Conservation (phyloP, 805 yeast genomes). For the Pichia phayaonensis region DNA sequence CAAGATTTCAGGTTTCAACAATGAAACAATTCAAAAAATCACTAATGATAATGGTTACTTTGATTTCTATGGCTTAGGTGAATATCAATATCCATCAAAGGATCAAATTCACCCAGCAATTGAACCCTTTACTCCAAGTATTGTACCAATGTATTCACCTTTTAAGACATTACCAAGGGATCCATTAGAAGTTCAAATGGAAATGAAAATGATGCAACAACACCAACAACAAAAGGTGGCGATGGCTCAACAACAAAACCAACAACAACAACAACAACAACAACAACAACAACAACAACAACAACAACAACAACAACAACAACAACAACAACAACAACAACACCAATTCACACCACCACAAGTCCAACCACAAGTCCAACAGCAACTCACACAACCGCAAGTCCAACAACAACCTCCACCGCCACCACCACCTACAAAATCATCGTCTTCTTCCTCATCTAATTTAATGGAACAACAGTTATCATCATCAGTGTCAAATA, state of each 20-base stretch:
- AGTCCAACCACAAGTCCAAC: too few relatives aligned
- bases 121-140: slow-evolving; percentile 25
- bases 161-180: slow-evolving; percentile 32
- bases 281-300: slow-evolving; percentile 6
- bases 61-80: slow-evolving; percentile 35
- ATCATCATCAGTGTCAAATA: neutral
- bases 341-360: neutral
- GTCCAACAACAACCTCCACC: too few relatives aligned
- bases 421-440: neutral
- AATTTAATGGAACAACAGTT: neutral
- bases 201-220: slow-evolving; percentile 18
- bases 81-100: slow-evolving; percentile 22
- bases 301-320: neutral
- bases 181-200: slow-evolving; percentile 39
- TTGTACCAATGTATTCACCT: slow-evolving; percentile 25
- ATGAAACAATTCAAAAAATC: neutral
- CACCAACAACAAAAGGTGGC: slow-evolving; percentile 19
- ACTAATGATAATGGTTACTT: slow-evolving; percentile 9
- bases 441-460: neutral
- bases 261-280: slow-evolving; percentile 16
- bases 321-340: neutral
- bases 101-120: slow-evolving; percentile 23
- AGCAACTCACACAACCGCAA: neutral
- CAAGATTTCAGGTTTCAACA: slow-evolving; percentile 40
- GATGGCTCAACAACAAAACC: too few relatives aligned